Percentiles rank a stretch among this genome's conserved stretches.
phyloP scores from a whole-genome alignment of 1,139 yeast genomes.

The Lipomyces yarrowii region DNA sequence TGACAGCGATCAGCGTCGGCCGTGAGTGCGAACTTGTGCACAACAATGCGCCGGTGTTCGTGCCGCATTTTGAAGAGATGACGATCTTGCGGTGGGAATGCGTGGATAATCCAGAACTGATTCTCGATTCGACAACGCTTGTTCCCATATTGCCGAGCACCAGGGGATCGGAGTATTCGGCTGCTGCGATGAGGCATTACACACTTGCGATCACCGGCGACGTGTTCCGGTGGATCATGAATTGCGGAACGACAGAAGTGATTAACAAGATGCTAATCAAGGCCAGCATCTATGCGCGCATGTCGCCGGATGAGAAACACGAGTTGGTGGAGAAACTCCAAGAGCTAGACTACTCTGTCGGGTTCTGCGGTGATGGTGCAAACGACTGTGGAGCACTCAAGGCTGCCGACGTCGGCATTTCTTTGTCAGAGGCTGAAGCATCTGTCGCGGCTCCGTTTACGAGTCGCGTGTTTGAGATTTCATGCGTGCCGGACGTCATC shows the following conservation, averaged over 20 bases:
- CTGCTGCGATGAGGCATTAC: slow-evolving; percentile 46
- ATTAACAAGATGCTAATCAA: slow-evolving; percentile 59
- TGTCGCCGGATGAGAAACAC: slow-evolving; percentile 99
- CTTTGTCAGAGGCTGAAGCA: slow-evolving; percentile 96
- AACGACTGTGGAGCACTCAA: slow-evolving; percentile 97
- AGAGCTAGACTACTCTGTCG: slow-evolving; percentile 83
- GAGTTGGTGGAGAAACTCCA: slow-evolving; percentile 89
- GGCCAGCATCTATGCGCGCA: slow-evolving; percentile 84
- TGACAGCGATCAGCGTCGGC: slow-evolving; percentile 93
- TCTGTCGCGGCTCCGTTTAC: slow-evolving; percentile 99
- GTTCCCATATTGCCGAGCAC: background rate
- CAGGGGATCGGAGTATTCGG: background rate
- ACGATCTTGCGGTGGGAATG: slow-evolving; percentile 44
- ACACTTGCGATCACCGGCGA: slow-evolving; percentile 91
- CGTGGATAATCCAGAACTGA: slow-evolving; percentile 42
- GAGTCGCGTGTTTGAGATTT: slow-evolving; percentile 81
- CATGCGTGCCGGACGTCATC: slow-evolving; percentile 88
- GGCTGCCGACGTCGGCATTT: slow-evolving; percentile 96
- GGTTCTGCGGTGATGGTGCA: slow-evolving; percentile 93
- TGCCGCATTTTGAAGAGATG: slow-evolving; percentile 59
- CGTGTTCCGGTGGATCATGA: slow-evolving; percentile 74
- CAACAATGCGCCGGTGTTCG: slow-evolving; percentile 55
- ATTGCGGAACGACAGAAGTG: slow-evolving; percentile 40
- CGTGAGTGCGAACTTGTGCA: slow-evolving; percentile 73
- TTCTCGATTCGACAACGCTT: slow-evolving; percentile 56